Conservation (phyloP, 1,139 yeast genomes). For the Yamadazyma atmosphaerica region DNA sequence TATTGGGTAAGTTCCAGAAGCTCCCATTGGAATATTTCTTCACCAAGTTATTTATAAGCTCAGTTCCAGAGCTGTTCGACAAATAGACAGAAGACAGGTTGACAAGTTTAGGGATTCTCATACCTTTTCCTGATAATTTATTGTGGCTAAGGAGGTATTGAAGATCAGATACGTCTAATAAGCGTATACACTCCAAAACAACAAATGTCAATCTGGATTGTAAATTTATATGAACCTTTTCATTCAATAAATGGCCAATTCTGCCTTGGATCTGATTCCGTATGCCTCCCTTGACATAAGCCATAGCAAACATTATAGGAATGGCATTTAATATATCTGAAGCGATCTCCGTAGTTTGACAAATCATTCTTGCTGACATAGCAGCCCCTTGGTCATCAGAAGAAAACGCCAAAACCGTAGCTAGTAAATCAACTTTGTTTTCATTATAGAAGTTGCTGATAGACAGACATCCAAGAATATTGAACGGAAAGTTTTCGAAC, state of each 20-base stretch:
- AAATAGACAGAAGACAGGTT: slow-evolving; percentile 16
- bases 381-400: background rate
- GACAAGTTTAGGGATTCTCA: background rate
- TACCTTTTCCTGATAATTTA: background rate
- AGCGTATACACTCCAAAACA: slow-evolving; percentile 28
- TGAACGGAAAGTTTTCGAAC: slow-evolving; percentile 39
- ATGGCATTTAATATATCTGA: background rate
- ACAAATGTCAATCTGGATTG: slow-evolving; percentile 10
- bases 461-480: slow-evolving; percentile 33
- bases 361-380: background rate
- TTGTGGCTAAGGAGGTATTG: background rate
- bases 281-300: slow-evolving; percentile 46
- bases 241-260: slow-evolving; percentile 15
- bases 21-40: slow-evolving; percentile 17
- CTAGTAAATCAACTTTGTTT: slow-evolving; percentile 31
- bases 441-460: slow-evolving; percentile 25
- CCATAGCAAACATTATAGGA: slow-evolving; percentile 42
- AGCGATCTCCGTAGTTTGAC: background rate
- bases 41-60: slow-evolving; percentile 19
- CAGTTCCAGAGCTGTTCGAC: slow-evolving; percentile 28
- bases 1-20: slow-evolving; percentile 39
- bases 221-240: slow-evolving; percentile 10
- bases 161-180: slow-evolving; percentile 39
- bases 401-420: background rate
- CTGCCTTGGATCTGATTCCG: slow-evolving; percentile 35